Evolutionary conservation across 2,329 filamentous ascomycete genomes (phyloP).

Genomic region (Cladosporium phlei): DNA sequence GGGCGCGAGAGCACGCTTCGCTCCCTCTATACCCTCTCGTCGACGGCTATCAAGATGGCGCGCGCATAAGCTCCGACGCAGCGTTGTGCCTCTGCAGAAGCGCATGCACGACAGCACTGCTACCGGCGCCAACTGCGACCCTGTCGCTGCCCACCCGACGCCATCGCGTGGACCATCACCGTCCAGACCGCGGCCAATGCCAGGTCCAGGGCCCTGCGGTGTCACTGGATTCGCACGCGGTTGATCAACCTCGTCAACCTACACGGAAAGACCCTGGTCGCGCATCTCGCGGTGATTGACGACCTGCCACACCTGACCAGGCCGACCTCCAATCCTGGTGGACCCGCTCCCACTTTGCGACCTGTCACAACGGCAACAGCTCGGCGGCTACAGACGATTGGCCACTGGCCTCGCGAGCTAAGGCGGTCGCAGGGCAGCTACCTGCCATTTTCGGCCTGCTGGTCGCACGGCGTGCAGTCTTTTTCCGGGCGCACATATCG

Average conservation of each 20-base stretch:
- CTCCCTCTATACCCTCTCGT: conserved; percentile 39
- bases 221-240: conserved; percentile 19
- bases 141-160: conserved; percentile 7
- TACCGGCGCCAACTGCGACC: conserved; percentile 24
- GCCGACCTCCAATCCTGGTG: no score
- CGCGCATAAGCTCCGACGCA: conserved; percentile 30
- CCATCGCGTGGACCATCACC: conserved; percentile 15
- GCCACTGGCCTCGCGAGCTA: conserved; percentile 9
- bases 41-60: conserved; percentile 27
- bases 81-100: conserved; percentile 26
- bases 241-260: conserved; percentile 5
- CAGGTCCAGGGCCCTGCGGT: conserved; percentile 5
- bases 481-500: background rate
- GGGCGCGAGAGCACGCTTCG: conserved; percentile 39
- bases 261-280: conserved; percentile 1
- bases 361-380: conserved; percentile 9
- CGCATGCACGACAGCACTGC: conserved; percentile 16
- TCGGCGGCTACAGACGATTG: conserved; percentile 19
- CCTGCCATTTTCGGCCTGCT: conserved; percentile 10
- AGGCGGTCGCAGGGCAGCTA: conserved; percentile 9
- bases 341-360: no score
- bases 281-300: conserved; percentile 11
- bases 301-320: conserved; percentile 7
- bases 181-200: conserved; percentile 18
- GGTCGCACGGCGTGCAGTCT: conserved; percentile 1